Base-by-base conservation (phyloP, 2,329 filamentous ascomycete genomes). In the Talaromyces sp. region DNA sequence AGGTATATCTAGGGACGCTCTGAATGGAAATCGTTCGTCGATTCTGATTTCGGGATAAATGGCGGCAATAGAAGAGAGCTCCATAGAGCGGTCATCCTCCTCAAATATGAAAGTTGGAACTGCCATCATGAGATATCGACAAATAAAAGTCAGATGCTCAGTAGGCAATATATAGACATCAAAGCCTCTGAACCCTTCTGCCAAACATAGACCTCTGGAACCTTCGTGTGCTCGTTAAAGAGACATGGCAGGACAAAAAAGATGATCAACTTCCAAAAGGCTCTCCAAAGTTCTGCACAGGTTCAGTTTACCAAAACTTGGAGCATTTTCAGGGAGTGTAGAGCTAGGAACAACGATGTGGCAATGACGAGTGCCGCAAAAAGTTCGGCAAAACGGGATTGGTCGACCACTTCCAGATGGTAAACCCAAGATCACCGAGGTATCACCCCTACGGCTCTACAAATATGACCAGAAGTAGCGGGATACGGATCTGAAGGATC, bases 31-130 rank as follows among this genome's bases (percentile, higher is more conserved):
- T 8, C 66, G 64, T 8, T 77, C 66, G 55, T 84, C 76, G 59
- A 81, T 69, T 33, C 73, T 70, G 17, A 86, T 77, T 70, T 87
- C 84, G 1, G 84, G 84, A 60, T 78, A 87, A 58, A 87, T 87
- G 52, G 84, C 83, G 45, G 78, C 76, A 58, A 87, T 78, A 22
- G 83, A 79, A 9, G 76, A 78, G 48, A 87, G 73, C 70, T 87
- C 84, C 63, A 84, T 78, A 31, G 77, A 75, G 61, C 84, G 79
- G 63, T 86, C 84, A 66, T 86, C 83, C 11, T 81, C 78, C 39
- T 61, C 59, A 4, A 43, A 17, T 41, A 54, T 48, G 17, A 41
- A 11, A 4, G 35, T 31, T 35, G 45, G 31, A 25, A 45, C 36
- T 39, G 53, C 46, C 57, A 59, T 59, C 52, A 25, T 37, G 52